A percentile compares a stretch with the other conserved stretches of the same genome.
Evolutionary conservation across 108 stramenopile species (phyloP).

Genomic region (Nitzschia inconspicua): DNA sequence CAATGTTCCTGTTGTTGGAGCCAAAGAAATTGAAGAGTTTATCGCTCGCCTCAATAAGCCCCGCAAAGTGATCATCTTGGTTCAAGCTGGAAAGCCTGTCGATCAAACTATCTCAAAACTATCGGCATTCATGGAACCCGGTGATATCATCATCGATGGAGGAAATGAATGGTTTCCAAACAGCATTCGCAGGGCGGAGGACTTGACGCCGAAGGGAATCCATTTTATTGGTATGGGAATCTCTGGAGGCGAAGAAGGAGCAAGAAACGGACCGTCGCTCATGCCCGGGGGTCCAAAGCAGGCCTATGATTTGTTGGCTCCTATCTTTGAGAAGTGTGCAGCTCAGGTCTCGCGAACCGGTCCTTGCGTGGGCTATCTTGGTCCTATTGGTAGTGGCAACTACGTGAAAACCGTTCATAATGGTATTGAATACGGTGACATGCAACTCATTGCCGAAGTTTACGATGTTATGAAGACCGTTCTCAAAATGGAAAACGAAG

Average conservation of each 20-base stretch:
- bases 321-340: slow-evolving; percentile 90
- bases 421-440: slow-evolving; percentile 98
- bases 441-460: slow-evolving; percentile 97
- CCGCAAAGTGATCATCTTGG: slow-evolving; percentile 90
- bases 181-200: slow-evolving; percentile 80
- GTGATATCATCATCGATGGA: slow-evolving; percentile 94
- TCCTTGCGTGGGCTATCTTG: slow-evolving; percentile 92
- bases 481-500: slow-evolving; percentile 86
- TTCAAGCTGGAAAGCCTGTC: slow-evolving; percentile 95
- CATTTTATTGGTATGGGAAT: slow-evolving; percentile 96
- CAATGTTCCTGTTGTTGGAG: slow-evolving; percentile 77
- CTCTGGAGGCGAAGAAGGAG: slow-evolving; percentile 96
- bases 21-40: slow-evolving; percentile 73
- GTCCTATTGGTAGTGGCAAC: slow-evolving; percentile 87
- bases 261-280: slow-evolving; percentile 92
- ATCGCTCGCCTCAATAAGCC: slow-evolving; percentile 71
- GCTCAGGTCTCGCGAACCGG: slow-evolving; percentile 77
- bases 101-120: slow-evolving; percentile 87
- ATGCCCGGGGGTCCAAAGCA: slow-evolving; percentile 97
- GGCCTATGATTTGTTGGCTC: slow-evolving; percentile 89
- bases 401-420: slow-evolving; percentile 98
- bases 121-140: slow-evolving; percentile 72
- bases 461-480: slow-evolving; percentile 85
- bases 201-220: slow-evolving; percentile 75
- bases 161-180: slow-evolving; percentile 99